Conservation (phyloP, 129 eudicot species). For the Calendula officinalis region DNA sequence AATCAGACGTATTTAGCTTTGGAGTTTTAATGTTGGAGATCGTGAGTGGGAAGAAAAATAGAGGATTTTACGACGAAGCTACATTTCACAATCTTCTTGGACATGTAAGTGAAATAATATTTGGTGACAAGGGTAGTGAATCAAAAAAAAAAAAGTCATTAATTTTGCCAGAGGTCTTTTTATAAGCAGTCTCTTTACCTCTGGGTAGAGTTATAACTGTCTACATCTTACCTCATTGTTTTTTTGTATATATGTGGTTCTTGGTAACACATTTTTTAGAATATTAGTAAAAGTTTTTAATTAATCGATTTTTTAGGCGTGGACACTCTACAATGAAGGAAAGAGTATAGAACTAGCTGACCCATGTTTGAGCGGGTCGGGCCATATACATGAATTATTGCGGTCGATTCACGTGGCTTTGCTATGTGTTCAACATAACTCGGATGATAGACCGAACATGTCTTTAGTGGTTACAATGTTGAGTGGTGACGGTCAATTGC, state of each 20-base stretch:
- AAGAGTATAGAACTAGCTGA: not conserved
- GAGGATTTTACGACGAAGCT: slow-evolving; percentile 22
- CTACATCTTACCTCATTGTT: too few species aligned
- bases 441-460: not conserved
- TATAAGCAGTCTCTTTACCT: too few species aligned
- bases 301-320: not conserved
- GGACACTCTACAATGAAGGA: not conserved
- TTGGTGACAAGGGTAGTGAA: too few species aligned
- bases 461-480: not conserved
- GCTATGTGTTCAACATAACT: slow-evolving; percentile 3
- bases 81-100: slow-evolving; percentile 33
- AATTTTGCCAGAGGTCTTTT: too few species aligned
- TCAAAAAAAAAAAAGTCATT: too few species aligned
- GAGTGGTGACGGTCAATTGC: not conserved
- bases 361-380: not conserved
- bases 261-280: too few species aligned
- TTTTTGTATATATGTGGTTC: too few species aligned
- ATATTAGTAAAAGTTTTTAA: too few species aligned
- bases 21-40: slow-evolving; percentile 38
- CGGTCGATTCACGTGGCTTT: not conserved
- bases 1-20: slow-evolving; percentile 36
- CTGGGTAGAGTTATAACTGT: too few species aligned
- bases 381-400: not conserved
- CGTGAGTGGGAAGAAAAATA: slow-evolving; percentile 32
- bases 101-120: too few species aligned